These are phyloP conservation scores for Zalaria obscura DNA, from an alignment of 2,329 filamentous ascomycete genomes.

Conservation along the genomic window DNA sequence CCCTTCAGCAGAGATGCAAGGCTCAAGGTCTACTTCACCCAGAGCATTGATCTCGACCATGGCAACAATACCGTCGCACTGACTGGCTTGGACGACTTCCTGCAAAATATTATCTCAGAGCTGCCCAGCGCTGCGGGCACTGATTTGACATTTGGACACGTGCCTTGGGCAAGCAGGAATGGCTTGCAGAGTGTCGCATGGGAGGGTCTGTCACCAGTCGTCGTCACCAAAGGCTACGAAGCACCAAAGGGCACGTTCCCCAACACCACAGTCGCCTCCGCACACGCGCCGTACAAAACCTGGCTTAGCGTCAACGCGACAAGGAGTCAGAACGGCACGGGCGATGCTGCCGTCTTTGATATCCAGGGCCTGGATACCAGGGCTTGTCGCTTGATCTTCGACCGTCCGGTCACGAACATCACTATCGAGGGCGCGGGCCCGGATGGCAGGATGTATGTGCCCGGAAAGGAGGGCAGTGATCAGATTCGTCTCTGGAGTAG, in stretches of 20 bases:
- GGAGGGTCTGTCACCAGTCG: slow-evolving; percentile 50
- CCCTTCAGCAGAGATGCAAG: slow-evolving; percentile 70
- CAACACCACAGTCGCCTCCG: slow-evolving; percentile 19
- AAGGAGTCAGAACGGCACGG: slow-evolving; percentile 29
- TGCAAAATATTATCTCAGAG: slow-evolving; percentile 50
- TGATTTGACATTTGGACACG: slow-evolving; percentile 23
- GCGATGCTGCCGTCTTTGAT: slow-evolving; percentile 39
- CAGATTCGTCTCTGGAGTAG: slow-evolving; percentile 72
- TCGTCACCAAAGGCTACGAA: slow-evolving; percentile 27
- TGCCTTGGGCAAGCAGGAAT: slow-evolving; percentile 26
- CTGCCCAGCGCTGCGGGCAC: slow-evolving; percentile 59
- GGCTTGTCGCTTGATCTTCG: slow-evolving; percentile 60
- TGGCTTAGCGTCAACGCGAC: slow-evolving; percentile 53
- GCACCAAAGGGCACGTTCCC: slow-evolving; percentile 4
- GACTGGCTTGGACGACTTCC: slow-evolving; percentile 51
- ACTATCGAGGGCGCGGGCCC: slow-evolving; percentile 42
- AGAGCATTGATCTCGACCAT: slow-evolving; percentile 60
- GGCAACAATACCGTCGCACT: slow-evolving; percentile 57
- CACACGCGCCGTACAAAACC: slow-evolving; percentile 22
- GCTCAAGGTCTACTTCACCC: slow-evolving; percentile 78
- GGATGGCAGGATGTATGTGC: slow-evolving; percentile 51
- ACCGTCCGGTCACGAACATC: slow-evolving; percentile 51
- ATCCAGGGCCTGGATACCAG: slow-evolving; percentile 64
- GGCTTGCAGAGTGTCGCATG: slow-evolving; percentile 57
- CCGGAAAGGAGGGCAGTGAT: slow-evolving; percentile 46